phyloP scores from a whole-genome alignment of 2,329 filamentous ascomycete species.

The Colletotrichum navitas region DNA sequence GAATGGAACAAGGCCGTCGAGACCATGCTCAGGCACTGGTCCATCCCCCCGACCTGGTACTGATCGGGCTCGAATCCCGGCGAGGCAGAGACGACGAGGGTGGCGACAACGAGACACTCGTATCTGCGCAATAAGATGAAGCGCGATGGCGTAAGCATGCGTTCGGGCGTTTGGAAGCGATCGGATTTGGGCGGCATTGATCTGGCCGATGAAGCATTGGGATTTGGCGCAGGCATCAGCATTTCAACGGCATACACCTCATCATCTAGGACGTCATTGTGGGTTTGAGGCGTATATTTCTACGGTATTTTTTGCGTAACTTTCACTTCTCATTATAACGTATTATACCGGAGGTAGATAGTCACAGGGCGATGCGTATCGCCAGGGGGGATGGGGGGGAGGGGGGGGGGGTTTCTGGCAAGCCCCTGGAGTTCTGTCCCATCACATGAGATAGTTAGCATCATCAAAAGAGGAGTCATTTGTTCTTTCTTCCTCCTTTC shows the following conservation, averaged over 20 bases:
- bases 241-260: neutral
- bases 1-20: conserved; percentile 77
- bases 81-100: neutral
- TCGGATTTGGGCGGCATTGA: neutral
- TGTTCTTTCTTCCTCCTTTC: neutral
- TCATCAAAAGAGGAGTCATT: neutral
- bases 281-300: neutral
- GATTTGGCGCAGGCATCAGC: neutral
- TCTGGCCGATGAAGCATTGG: neutral
- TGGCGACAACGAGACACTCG: neutral
- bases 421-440: neutral
- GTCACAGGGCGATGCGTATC: neutral
- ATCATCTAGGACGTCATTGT: neutral
- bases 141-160: neutral
- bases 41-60: conserved; percentile 66
- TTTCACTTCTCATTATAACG: neutral
- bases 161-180: neutral
- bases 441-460: neutral
- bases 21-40: conserved; percentile 78
- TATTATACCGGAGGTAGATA: neutral
- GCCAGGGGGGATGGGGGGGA: neutral
- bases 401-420: neutral
- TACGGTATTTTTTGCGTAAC: neutral
- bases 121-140: neutral
- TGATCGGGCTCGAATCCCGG: conserved; percentile 3